These are phyloP conservation scores for Fusarium sp. DNA, from an alignment of 2,329 filamentous ascomycete genomes.

Conservation along the genomic window DNA sequence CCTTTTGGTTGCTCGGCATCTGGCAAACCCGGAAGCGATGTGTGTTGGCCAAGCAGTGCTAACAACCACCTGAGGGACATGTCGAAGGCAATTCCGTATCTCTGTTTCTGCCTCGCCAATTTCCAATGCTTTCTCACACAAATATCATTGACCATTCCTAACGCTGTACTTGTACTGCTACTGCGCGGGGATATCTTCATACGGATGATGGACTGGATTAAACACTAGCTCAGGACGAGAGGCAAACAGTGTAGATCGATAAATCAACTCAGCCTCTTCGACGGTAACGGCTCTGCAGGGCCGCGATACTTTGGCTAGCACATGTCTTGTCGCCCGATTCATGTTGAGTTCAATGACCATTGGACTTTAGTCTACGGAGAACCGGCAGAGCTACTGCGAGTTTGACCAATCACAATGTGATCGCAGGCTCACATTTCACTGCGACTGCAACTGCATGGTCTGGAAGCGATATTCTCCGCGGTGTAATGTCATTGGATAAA, in stretches of 20 bases:
- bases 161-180: not conserved
- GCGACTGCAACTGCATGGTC: not conserved
- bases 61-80: constrained; percentile 3
- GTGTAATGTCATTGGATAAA: constrained; percentile 24
- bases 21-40: constrained; percentile 27
- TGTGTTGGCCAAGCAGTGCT: constrained; percentile 20
- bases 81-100: not conserved
- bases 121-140: not conserved
- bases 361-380: constrained; percentile 20
- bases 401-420: constrained; percentile 23
- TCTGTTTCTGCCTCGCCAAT: constrained; percentile 16
- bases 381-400: constrained; percentile 34
- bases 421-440: constrained; percentile 12
- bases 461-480: constrained; percentile 1
- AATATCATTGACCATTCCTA: not conserved
- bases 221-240: constrained; percentile 2
- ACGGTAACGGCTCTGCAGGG: constrained; percentile 15
- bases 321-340: constrained; percentile 22
- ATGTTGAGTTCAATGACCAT: constrained; percentile 26
- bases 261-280: constrained; percentile 26
- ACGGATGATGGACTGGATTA: not conserved
- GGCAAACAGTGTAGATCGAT: constrained; percentile 13
- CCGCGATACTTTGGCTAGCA: constrained; percentile 24
- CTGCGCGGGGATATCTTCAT: constrained; percentile 6
- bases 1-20: constrained; percentile 24